Conservation (phyloP, 139 green algal genomes). For the Coccomyxa sp. region DNA sequence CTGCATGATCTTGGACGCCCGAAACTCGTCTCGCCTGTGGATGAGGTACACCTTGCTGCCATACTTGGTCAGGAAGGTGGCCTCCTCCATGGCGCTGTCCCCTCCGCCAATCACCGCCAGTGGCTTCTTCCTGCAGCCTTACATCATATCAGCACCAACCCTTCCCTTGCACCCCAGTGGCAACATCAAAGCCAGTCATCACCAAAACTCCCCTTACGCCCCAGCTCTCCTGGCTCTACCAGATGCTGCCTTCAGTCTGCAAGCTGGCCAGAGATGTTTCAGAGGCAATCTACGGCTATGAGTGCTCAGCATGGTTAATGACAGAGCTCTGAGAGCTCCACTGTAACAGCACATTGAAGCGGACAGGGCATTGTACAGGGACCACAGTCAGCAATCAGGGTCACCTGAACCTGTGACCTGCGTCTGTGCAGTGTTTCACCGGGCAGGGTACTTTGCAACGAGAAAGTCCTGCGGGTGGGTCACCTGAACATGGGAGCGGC, state of each 20-base stretch:
- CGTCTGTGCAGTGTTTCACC: too few species aligned
- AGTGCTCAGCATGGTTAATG: too few species aligned
- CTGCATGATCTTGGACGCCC: conserved; percentile 76
- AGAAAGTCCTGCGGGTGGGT: conserved; percentile 20
- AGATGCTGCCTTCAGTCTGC: not conserved
- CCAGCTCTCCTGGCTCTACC: not conserved
- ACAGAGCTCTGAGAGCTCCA: too few species aligned
- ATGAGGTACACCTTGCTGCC: conserved; percentile 82
- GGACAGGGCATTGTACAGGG: too few species aligned
- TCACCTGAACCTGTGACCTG: too few species aligned
- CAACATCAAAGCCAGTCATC: conserved; percentile 6
- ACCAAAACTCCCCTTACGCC: not conserved
- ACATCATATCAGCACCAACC: not conserved
- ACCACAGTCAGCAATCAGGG: too few species aligned
- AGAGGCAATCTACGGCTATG: too few species aligned
- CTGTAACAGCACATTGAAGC: too few species aligned
- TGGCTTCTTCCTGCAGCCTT: conserved; percentile 4
- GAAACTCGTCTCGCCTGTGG: conserved; percentile 76
- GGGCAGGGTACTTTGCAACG: conserved; percentile 77
- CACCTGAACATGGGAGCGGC: conserved; percentile 89
- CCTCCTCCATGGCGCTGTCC: conserved; percentile 94
- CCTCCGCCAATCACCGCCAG: conserved; percentile 93
- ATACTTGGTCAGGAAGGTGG: conserved; percentile 98
- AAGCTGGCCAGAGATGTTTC: not conserved
- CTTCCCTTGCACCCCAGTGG: conserved; percentile 8